Evolutionary conservation across 257 asterid species (phyloP).

Genomic region (Rhazya stricta): DNA sequence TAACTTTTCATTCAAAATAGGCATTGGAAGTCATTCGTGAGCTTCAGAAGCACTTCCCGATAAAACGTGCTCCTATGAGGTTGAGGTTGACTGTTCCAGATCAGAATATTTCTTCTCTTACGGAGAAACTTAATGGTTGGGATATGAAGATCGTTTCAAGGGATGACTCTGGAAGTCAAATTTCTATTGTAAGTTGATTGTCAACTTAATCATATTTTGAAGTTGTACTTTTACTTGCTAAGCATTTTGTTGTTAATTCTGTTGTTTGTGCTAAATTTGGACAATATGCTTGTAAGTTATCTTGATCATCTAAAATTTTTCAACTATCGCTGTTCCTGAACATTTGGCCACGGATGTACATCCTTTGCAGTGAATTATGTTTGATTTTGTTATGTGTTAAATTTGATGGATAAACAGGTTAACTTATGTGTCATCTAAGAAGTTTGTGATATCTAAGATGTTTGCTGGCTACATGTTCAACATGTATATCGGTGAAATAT

Average conservation of each 20-base stretch:
- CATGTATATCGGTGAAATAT: not conserved
- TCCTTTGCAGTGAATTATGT: too few species aligned
- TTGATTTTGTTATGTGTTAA: too few species aligned
- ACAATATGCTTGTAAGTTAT: not conserved
- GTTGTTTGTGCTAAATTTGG: not conserved
- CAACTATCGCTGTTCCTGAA: not conserved
- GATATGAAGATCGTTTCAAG: constrained; percentile 48
- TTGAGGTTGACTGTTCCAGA: constrained; percentile 60
- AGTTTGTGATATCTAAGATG: too few species aligned
- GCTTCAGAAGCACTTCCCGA: constrained; percentile 86
- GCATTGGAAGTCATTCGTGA: constrained; percentile 90
- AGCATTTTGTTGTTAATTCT: not conserved
- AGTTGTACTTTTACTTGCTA: not conserved
- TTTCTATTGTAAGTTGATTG: constrained; percentile 53
- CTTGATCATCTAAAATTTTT: not conserved
- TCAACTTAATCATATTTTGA: not conserved
- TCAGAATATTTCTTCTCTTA: constrained; percentile 36
- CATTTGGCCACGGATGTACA: not conserved
- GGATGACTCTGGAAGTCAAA: constrained; percentile 65
- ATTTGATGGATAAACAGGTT: too few species aligned
- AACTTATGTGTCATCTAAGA: too few species aligned
- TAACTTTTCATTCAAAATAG: constrained; percentile 27
- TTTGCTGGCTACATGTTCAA: not conserved
- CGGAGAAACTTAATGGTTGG: constrained; percentile 66
- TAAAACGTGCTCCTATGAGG: constrained; percentile 91